Evolutionary conservation across 2,329 filamentous ascomycete genomes (phyloP), one percentile per base, ranked within the genome.

Genomic region (Colletotrichum trifolii): DNA sequence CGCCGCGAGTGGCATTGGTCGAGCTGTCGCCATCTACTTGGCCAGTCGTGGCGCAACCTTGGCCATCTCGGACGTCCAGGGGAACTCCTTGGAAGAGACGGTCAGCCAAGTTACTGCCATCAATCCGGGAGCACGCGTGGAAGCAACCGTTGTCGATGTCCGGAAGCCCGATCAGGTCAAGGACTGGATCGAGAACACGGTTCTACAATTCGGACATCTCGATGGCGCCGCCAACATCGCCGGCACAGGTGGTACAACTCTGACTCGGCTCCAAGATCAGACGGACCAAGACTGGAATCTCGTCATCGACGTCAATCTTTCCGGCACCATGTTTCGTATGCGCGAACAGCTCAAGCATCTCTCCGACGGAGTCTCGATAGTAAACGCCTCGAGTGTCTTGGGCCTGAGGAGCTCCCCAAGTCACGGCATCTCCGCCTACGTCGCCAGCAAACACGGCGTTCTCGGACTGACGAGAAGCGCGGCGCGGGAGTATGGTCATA

Each of bases 1-100:
- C 12, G 78, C 79, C 2, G 79, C 79, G 1, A 77, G 76, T 8
- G 84, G 83, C 13, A 85, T 85, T 55, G 83, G 83, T 15, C 76
- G 81, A 9, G 79, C 78, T 15, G 81, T 81, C 8, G 79, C 82
- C 7, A 73, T 77, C 17, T 74, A 81, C 17, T 76, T 84, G 2
- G 77, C 79, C 59, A 69, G 71, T 1, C 74, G 76, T 25, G 83
- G 83, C 17, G 82, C 82, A 1, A 72, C 66, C 3, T 68, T 86
- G 10, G 82, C 83, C 3, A 73, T 86, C 3, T 82, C 79, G 7
- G 84, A 86, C 68, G 73, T 85, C 54, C 76, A 80, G 46, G 64
- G 71, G 6, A 68, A 71, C 0, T 71, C 74, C 0, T 75, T 85
- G 1, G 49, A 66, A n/a, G 25, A 53, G 10, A 33, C 67, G 4